Conservation (phyloP, 176 grass and related monocot species). For the Areca catechu region DNA sequence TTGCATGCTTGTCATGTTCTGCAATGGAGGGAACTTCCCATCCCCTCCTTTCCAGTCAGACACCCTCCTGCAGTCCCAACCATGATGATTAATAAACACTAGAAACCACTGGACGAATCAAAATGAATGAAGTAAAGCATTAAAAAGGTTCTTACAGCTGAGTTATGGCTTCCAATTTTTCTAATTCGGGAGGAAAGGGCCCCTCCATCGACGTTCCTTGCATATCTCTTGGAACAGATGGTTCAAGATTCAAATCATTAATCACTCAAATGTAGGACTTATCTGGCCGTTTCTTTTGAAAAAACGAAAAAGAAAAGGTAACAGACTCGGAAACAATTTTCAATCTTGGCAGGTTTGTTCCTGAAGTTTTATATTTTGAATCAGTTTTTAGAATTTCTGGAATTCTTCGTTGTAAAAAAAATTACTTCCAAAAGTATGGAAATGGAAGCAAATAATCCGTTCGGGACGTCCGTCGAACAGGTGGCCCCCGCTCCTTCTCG, state of each 20-base stretch:
- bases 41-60: constrained; percentile 14
- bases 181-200: constrained; percentile 2
- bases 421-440: too few species aligned
- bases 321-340: too few species aligned
- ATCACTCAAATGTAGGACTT: not conserved
- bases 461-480: too few species aligned
- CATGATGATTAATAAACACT: too few species aligned
- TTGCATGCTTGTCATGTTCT: not conserved
- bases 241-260: not conserved
- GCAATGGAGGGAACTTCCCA: constrained; percentile 6
- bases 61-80: constrained; percentile 2
- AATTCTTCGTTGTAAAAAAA: too few species aligned
- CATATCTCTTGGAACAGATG: constrained; percentile 4
- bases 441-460: too few species aligned
- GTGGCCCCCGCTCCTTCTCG: too few species aligned
- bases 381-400: too few species aligned
- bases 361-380: too few species aligned
- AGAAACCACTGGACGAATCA: too few species aligned
- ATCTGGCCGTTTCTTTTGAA: not conserved
- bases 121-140: not conserved
- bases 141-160: constrained; percentile 1
- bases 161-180: not conserved
- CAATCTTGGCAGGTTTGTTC: too few species aligned
- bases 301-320: not conserved
- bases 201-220: constrained; percentile 18